phyloP scores from a whole-genome alignment of 2,329 filamentous ascomycete species.

The Penicillium sp. region DNA sequence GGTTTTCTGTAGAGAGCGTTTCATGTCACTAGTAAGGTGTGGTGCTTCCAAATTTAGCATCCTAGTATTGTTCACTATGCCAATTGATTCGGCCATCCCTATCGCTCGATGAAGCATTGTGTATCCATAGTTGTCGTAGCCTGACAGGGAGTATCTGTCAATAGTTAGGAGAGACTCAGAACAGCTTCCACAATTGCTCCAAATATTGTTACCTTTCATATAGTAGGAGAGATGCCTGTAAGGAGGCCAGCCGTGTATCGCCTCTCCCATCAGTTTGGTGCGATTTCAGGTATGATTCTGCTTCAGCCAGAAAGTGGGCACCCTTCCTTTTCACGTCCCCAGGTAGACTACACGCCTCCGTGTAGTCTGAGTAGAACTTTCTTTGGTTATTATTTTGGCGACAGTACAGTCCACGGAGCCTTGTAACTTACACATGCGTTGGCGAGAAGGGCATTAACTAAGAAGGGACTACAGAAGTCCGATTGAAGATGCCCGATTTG shows the following conservation, averaged over 20 bases:
- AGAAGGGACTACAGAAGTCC: constrained; percentile 30
- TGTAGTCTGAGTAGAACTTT: too few species aligned
- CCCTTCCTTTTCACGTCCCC: too few species aligned
- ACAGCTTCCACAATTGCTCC: neutral
- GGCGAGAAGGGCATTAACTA: constrained; percentile 33
- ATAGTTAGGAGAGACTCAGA: neutral
- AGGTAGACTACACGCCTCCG: too few species aligned
- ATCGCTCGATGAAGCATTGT: constrained; percentile 29
- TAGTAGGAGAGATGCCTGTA: too few species aligned
- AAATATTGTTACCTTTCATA: neutral
- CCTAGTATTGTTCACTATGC: constrained; percentile 21
- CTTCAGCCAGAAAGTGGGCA: too few species aligned
- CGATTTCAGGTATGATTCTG: too few species aligned
- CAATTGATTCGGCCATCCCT: constrained; percentile 23
- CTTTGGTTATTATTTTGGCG: too few species aligned
- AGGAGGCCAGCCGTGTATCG: too few species aligned
- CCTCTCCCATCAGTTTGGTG: too few species aligned
- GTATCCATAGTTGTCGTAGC: constrained; percentile 25
- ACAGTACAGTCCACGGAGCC: neutral
- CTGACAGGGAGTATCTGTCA: neutral
- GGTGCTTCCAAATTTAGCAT: neutral
- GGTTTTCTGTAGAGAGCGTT: too few species aligned
- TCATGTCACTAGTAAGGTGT: too few species aligned
- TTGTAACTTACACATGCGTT: constrained; percentile 21
- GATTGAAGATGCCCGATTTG: constrained; percentile 19